These are phyloP conservation scores for Neurospora discreta DNA, from an alignment of 495 filamentous ascomycete genomes.

Conservation along the genomic window DNA sequence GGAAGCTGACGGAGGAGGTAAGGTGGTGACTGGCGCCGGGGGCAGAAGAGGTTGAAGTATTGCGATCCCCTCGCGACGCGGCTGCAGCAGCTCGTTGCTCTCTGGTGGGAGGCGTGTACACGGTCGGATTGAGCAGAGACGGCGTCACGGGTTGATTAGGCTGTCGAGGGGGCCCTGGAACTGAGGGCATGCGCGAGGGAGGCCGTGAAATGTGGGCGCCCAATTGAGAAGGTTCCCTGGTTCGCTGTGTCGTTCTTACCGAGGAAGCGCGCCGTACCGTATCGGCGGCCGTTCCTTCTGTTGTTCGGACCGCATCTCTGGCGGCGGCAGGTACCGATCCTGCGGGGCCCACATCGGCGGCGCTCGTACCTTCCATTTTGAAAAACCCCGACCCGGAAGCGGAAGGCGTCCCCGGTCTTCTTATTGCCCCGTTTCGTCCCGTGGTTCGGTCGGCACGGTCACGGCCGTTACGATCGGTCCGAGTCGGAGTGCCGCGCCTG, in stretches of 20 bases:
- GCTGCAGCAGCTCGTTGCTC: neutral
- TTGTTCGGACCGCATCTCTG: neutral
- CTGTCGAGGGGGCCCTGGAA: neutral
- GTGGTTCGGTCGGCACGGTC: neutral
- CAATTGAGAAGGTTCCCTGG: neutral
- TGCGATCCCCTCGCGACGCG: neutral
- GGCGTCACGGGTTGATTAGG: neutral
- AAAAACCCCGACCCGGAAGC: neutral
- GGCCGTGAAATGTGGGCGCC: neutral
- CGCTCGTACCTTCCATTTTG: neutral
- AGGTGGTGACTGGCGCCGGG: constrained; percentile 3
- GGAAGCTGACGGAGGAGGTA: constrained; percentile 10
- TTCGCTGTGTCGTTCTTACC: neutral
- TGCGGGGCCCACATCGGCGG: neutral
- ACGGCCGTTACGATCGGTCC: neutral
- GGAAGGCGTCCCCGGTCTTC: neutral
- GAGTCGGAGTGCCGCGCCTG: neutral
- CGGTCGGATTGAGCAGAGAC: neutral
- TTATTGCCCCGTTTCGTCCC: neutral
- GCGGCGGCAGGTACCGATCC: neutral
- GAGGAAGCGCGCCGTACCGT: neutral
- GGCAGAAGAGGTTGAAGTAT: neutral
- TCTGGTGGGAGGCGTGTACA: neutral
- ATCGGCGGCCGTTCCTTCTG: neutral
- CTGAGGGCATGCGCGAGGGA: neutral